These are phyloP conservation scores for Crithidia sp. DNA, from an alignment of 208 protist genomes.

Conservation along the genomic window DNA sequence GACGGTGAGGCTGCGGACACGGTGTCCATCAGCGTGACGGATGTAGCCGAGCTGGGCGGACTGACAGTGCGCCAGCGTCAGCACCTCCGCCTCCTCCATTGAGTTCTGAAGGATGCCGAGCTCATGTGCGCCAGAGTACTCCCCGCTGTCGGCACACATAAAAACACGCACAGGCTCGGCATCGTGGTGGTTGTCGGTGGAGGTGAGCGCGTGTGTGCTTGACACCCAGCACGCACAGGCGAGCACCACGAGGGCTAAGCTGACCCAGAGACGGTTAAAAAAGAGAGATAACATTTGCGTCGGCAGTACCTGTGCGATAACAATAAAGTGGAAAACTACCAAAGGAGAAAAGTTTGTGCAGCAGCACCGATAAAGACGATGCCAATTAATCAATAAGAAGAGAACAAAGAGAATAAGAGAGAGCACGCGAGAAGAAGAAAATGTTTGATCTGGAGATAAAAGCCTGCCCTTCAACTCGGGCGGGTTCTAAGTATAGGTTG, in stretches of 20 bases:
- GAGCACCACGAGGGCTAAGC: conserved; percentile 27
- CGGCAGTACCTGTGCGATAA: not conserved
- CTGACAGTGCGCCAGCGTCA: conserved; percentile 49
- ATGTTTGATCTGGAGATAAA: not conserved
- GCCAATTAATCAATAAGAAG: too few relatives aligned
- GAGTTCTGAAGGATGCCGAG: conserved; percentile 40
- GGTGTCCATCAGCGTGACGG: conserved; percentile 35
- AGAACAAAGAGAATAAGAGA: not conserved
- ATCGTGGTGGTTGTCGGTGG: not conserved
- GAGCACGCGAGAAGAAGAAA: not conserved
- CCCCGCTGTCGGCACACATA: conserved; percentile 53
- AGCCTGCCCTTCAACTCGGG: not conserved
- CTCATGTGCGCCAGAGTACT: conserved; percentile 46
- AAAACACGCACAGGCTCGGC: conserved; percentile 30
- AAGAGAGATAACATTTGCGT: not conserved
- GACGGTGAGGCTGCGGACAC: conserved; percentile 39
- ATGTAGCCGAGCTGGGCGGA: conserved; percentile 49
- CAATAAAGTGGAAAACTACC: too few relatives aligned
- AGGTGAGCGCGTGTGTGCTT: conserved; percentile 8
- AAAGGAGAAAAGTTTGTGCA: too few relatives aligned
- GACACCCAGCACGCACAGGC: conserved; percentile 11
- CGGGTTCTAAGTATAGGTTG: too few relatives aligned
- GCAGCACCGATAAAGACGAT: too few relatives aligned
- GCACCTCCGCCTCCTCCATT: conserved; percentile 32
- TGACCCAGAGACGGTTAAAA: not conserved